Base-by-base conservation (phyloP, 371 early-diverging fungal genomes). In the Mortierella sp. region DNA sequence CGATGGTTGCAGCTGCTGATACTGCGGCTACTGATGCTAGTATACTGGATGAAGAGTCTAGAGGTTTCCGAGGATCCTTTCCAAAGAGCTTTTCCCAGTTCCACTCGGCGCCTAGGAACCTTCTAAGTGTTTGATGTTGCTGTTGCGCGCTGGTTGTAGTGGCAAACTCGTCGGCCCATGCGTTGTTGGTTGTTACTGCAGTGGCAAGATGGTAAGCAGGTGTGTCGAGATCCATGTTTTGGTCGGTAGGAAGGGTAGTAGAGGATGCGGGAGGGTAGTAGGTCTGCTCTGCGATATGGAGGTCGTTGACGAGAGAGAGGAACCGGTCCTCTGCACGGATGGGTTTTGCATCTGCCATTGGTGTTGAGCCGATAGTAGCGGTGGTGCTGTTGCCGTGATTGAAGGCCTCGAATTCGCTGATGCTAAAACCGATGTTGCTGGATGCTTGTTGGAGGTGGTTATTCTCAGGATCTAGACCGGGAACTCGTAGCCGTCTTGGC, bases 31-130 rank as follows among this genome's bases (percentile, higher is more conserved):
- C 63, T 38, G 70, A 0, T 21, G 63, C 65, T 70, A 26, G 7
- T 14, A 63, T 31, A 26, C 16, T 71, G 38, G 82, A 65, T 14
- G 79, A 48, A 16, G 50, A 54, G 8, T 57, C 71, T 1, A 74
- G 16, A 26, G 50, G 65, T 57, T 70, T 73, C 21, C 81, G 72
- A 5, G 84, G 84, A 34, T 81, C 82, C 48, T 77, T 86, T 42
- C 86, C 86, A 58, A 86, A 86, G 24, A 82, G n/a, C 28, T 77
- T 79, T 70, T 86, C 82, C 86, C 86, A 86, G 60, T 77, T 82
- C 86, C 86, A 86, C 63, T 86, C 86, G 34, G 84, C 84, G 24
- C 82, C 82, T n/a, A 72, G 57, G n/a, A 77, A 70, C 26, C 58
- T 70, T 21, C 77, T 75, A n/a, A n/a, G 54, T 6, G 68, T 34